A percentile compares a stretch with the other conserved stretches of the same genome.
Conservation (phyloP, 148 eudicot species). For the Rhododendron griersonianum region DNA sequence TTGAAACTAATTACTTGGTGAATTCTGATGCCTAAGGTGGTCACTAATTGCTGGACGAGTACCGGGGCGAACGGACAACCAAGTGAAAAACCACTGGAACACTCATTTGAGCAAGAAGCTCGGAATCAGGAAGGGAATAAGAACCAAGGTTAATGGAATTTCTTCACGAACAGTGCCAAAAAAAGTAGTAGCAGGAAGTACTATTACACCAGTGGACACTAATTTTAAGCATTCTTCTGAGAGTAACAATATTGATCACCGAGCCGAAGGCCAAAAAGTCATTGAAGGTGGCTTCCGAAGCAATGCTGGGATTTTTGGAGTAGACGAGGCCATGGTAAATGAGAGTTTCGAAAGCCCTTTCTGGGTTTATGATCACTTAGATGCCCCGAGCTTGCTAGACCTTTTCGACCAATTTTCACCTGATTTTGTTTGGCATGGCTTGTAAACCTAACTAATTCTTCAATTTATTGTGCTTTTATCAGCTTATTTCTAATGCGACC, state of each 20-base stretch:
- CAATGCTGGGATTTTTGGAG: neutral
- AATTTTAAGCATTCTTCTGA: neutral
- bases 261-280: neutral
- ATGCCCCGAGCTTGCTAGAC: neutral
- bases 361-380: neutral
- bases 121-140: neutral
- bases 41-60: constrained; percentile 29
- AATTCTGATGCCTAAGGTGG: constrained; percentile 18
- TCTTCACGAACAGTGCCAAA: neutral
- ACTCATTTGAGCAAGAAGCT: constrained; percentile 34
- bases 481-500: neutral
- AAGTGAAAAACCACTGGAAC: constrained; percentile 31
- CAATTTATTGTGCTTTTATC: neutral
- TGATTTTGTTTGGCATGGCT: neutral
- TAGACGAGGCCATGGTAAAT: neutral
- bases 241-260: neutral
- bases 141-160: neutral
- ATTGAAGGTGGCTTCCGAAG: neutral
- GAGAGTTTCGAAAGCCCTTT: neutral
- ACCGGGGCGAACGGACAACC: constrained; percentile 28
- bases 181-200: neutral
- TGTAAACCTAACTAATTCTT: neutral
- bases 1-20: neutral
- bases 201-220: neutral
- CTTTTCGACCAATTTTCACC: neutral